Base-by-base conservation (phyloP, 257 asterid genomes). In the Scutellaria baicalensis region DNA sequence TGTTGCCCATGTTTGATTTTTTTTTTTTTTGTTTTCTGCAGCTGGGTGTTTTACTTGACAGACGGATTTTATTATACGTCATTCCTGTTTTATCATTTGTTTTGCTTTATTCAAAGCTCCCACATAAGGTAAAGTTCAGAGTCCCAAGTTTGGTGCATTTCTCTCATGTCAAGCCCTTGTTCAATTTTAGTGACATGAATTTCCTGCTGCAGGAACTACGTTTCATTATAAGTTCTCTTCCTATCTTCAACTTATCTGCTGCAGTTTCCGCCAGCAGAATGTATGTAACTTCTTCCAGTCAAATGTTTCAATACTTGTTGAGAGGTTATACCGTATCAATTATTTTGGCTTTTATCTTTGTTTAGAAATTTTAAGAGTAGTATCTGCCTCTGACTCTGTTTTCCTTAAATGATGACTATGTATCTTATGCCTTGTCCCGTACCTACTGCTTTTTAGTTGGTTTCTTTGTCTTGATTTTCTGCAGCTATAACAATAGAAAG, bases 221-320 rank as follows among this genome's bases (percentile, higher is more conserved):
- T 11, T 93, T 93, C 75, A 87, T 93, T 71, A 86, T 93, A 64
- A 76, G 94, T 85, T 89, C 99, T 77, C 83, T 93, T 79, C 96
- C 97, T 17, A 82, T 93, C 66, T 87, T 93, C 86, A 93, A 91
- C 83, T 81, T 93, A 48, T 88, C 95, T 16, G 99, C 97, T 61
- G 97, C 99, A 49, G 35, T 91, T 81, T 93, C 97, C 75, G 96
- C 99, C 60, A 80, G 80, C 81, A 89, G 99, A 84, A 72, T 93
- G 99, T 93, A 89, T 23, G 89, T 70, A 21, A 23, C 69, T 62
- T 82, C 75, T 38, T 23, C 27, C 45, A 27, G 48, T 55, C 60
- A 52, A 20, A 9, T 57, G 13, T 17, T 67, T 20, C 6, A 51
- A 33, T 39, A 40, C 20, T 36, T 71, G 23, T 65, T 43, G 55